Base-by-base conservation (phyloP, 2,329 filamentous ascomycete genomes). In the Epichloe bromicola region DNA sequence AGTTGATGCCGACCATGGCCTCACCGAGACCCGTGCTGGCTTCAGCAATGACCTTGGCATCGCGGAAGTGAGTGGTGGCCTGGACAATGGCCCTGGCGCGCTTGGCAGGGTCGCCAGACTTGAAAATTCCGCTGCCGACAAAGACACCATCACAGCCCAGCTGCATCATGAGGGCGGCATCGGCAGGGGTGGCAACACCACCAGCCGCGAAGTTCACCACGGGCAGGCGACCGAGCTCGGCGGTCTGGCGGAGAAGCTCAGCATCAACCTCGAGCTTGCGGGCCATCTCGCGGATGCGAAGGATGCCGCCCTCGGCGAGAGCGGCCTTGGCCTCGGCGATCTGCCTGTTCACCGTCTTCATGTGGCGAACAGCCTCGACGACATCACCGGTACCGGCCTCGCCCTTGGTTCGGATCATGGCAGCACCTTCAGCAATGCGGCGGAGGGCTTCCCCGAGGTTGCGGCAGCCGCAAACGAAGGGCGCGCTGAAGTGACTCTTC, bases 381-480 rank as follows among this genome's bases (percentile, higher is more conserved):
- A 98, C 88, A 66, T 98, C 93, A 56, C 93, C 93, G 1, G 93
- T 97, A 56, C 93, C 93, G 38, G 93, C 93, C 73, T 98, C 93
- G 57, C 93, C 93, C 76, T 97, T 98, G 57, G 93, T 98, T 61
- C 93, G 84, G 71, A 98, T 96, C 91, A 98, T 97, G 63, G 91
- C 91, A 10, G 93, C 93, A 56, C 93, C 93, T 73, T 97, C 93
- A 56, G 82, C 80, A 63, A 98, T 89, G 56, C 93, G 80, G 56
- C 93, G 79, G 51, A 98, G 80, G 15, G 93, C 93, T 74, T 98
- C 93, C 55, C 89, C 89, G 12, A 97, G 76, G 74, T 95, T 90
- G 55, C 91, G 80, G 78, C 93, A 97, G 51, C 93, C 93, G 70
- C 93, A 97, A 53, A 98, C 93, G 65, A 97, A 98, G 49, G 93